phyloP scores from a whole-genome alignment of 2,329 filamentous ascomycete species.

The Plectosphaerella sp. region DNA sequence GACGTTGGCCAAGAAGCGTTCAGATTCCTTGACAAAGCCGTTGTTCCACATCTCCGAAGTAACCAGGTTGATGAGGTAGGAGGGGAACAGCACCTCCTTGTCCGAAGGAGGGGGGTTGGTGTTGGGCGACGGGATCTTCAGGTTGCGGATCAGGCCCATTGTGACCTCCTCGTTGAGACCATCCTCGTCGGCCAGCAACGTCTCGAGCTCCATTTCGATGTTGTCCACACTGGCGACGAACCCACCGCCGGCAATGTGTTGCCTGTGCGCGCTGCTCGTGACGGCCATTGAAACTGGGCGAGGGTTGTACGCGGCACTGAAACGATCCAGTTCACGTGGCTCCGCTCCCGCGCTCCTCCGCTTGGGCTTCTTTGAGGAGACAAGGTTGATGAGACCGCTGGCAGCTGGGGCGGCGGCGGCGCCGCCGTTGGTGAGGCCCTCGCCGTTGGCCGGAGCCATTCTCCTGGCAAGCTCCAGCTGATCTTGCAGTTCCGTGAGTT shows the following conservation, averaged over 20 bases:
- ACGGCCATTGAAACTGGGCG: constrained; percentile 95
- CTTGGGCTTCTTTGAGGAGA: constrained; percentile 96
- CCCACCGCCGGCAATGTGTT: constrained; percentile 68
- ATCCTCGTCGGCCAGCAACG: constrained; percentile 90
- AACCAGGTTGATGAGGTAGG: constrained; percentile 97
- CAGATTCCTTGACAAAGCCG: constrained; percentile 98
- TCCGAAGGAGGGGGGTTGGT: constrained; percentile 87
- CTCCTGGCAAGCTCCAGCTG: constrained; percentile 85
- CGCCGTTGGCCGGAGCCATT: constrained; percentile 69
- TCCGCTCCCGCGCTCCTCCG: constrained; percentile 87
- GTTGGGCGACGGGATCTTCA: constrained; percentile 90
- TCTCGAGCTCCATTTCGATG: constrained; percentile 92
- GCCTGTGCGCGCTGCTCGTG: constrained; percentile 60
- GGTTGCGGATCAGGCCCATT: constrained; percentile 89
- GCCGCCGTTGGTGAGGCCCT: constrained; percentile 32
- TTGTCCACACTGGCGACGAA: constrained; percentile 82
- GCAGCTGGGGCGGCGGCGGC: constrained; percentile 44
- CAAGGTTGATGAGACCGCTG: constrained; percentile 89
- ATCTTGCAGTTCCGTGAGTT: constrained; percentile 85
- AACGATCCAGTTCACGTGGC: constrained; percentile 78
- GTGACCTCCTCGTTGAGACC: constrained; percentile 95
- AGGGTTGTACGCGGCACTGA: constrained; percentile 89
- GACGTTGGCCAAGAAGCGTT: constrained; percentile 96
- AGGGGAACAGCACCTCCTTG: constrained; percentile 97
- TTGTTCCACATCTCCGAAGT: constrained; percentile 99